Percentiles rank a stretch among this genome's conserved stretches.
These are phyloP conservation scores for Fagopyrum tataricum DNA, from an alignment of 148 eudicot species.

Conservation along the genomic window DNA sequence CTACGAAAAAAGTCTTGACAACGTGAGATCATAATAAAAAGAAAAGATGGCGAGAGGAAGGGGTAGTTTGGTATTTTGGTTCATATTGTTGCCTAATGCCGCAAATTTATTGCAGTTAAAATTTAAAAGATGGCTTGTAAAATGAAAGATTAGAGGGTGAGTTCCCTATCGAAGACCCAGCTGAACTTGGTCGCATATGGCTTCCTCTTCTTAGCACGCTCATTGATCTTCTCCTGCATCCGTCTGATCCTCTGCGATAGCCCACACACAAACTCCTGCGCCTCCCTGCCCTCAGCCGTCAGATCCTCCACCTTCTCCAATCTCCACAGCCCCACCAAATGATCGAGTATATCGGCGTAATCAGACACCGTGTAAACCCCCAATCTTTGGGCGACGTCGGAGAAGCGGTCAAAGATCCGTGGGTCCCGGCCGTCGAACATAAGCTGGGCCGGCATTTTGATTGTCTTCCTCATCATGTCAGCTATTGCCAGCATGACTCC, in stretches of 20 bases:
- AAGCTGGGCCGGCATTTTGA: conserved; percentile 27
- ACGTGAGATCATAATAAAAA: too few relatives aligned
- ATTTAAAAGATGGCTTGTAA: too few relatives aligned
- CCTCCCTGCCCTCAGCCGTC: conserved; percentile 17
- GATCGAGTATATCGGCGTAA: conserved; percentile 29
- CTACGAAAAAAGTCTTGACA: too few relatives aligned
- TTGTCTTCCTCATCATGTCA: conserved; percentile 25
- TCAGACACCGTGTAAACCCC: conserved; percentile 32
- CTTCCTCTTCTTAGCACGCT: conserved; percentile 18
- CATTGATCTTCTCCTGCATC: conserved; percentile 24
- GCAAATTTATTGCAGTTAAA: too few relatives aligned
- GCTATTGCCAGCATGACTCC: conserved; percentile 17
- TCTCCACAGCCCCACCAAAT: conserved; percentile 22
- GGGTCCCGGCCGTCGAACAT: conserved; percentile 31
- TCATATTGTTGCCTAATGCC: too few relatives aligned
- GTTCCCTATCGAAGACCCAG: conserved; percentile 23
- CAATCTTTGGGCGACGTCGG: conserved; percentile 25
- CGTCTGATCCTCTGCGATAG: conserved; percentile 20
- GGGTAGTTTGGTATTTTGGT: too few relatives aligned
- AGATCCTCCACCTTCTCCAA: conserved; percentile 23
- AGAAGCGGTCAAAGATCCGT: conserved; percentile 20
- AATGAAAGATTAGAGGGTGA: background rate
- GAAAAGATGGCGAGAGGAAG: too few relatives aligned
- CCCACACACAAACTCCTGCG: conserved; percentile 27
- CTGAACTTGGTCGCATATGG: conserved; percentile 17